phyloP scores from a whole-genome alignment of 73 alveolate species.

The Blepharisma japonicum region DNA sequence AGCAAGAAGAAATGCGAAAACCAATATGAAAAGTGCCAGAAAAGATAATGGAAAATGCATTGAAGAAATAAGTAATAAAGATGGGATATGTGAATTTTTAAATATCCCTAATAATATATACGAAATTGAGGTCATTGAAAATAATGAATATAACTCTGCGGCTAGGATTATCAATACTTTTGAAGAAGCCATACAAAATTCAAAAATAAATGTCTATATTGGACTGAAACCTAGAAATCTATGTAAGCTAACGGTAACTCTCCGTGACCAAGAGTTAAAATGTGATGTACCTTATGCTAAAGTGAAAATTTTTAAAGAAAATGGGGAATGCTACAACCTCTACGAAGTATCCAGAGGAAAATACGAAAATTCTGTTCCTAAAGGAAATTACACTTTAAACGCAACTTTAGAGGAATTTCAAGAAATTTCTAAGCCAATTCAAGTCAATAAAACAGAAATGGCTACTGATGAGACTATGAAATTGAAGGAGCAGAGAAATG shows the following conservation, averaged over 20 bases:
- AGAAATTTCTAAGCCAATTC: constrained; percentile 5
- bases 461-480: background rate
- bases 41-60: background rate
- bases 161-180: constrained; percentile 17
- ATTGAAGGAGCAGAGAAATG: background rate
- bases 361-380: constrained; percentile 13
- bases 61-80: constrained; percentile 28
- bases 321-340: background rate
- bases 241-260: background rate
- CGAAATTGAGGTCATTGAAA: constrained; percentile 37
- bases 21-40: background rate
- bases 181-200: background rate
- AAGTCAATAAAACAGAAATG: constrained; percentile 7
- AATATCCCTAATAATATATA: constrained; percentile 33
- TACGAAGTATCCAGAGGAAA: background rate
- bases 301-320: background rate
- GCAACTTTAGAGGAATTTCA: background rate
- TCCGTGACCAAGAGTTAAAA: background rate
- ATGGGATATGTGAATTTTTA: constrained; percentile 18
- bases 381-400: background rate
- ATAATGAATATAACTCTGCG: background rate
- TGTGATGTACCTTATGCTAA: background rate
- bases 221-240: background rate
- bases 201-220: constrained; percentile 6
- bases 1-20: background rate